These are phyloP conservation scores for Blattamonas nauphoetae DNA, from an alignment of 78 protist species.

Conservation along the genomic window DNA sequence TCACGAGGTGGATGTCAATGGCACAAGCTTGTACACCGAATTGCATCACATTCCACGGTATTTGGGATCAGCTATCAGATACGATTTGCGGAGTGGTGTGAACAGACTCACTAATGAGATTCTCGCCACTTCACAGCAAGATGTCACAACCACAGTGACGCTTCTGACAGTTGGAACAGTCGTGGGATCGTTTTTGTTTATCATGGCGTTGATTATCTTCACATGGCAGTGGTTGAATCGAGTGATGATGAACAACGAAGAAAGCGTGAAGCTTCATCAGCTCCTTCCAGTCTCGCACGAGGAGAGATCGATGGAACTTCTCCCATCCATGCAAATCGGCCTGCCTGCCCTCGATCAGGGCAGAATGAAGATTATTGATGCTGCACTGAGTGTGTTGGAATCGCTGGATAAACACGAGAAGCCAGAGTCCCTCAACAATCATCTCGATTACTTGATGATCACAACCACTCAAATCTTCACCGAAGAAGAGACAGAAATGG, in stretches of 20 bases:
- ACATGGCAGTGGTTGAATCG: neutral
- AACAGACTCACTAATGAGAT: neutral
- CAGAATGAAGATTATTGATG: neutral
- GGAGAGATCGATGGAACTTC: neutral
- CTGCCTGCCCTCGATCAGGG: neutral
- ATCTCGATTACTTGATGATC: neutral
- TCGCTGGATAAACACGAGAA: neutral
- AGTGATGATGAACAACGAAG: neutral
- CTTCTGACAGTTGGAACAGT: neutral
- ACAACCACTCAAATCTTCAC: neutral
- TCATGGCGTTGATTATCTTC: neutral
- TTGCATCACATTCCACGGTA: too few species aligned
- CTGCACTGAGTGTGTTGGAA: neutral
- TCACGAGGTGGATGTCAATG: too few species aligned
- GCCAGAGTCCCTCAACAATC: neutral
- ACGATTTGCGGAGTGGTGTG: neutral
- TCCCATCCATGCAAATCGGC: neutral
- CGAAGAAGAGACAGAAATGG: neutral
- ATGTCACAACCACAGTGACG: neutral
- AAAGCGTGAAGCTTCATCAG: neutral
- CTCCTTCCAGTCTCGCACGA: neutral
- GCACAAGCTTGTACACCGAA: too few species aligned
- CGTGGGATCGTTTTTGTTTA: neutral
- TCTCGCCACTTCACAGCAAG: neutral
- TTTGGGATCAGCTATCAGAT: neutral